Evolutionary conservation across 2,329 filamentous ascomycete species (phyloP), one percentile per base, ranked within the genome.

Genomic region (Diaporthe sp.): DNA sequence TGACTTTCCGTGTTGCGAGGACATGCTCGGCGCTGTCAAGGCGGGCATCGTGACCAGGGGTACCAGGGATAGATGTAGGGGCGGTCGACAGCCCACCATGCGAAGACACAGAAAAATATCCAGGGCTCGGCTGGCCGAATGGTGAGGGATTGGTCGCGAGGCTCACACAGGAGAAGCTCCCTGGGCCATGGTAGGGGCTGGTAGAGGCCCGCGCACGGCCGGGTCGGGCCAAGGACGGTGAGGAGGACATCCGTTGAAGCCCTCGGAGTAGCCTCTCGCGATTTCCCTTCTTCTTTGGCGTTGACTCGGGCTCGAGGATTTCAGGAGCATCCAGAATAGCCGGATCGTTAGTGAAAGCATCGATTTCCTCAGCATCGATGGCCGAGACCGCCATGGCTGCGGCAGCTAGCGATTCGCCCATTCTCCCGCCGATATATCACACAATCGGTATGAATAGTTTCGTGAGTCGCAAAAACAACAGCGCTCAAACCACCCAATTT

Each of bases 171-270:
- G 89, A 91, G 17, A 91, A 80, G 59, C 84, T 87, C 59, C 84
- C 84, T n/a, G 85, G 82, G 51, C 81, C 82, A 77, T 91, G 85
- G 87, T 95, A 92, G 13, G 92, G 91, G 79, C 93, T 93, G 79
- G 90, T 92, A 73, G 90, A 88, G 9, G 94, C 92, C 72, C 92
- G 88, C 35, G 91, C 86, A 74, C 93, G 90, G 72, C 91, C 89
- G 71, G 92, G 83, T 73, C 90, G 89, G 53, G 89, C 87, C 68
- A 97, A 85, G 22, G 93, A 94, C 1, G 94, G 92, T 9, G 93
- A 94, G 0, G 95, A 97, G 15, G 94, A 92, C 80, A 97, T 96
- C 73, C 94, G 92, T 76, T 96, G 93, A 65, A 97, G 88, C 42
- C 92, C 91, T 76, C 92, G 91, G 25, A 97, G 86, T 44, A 97